A percentile compares a stretch with the other conserved stretches of the same genome.
Conservation (phyloP, 176 grass and related monocot genomes). For the Chloris gayana region DNA sequence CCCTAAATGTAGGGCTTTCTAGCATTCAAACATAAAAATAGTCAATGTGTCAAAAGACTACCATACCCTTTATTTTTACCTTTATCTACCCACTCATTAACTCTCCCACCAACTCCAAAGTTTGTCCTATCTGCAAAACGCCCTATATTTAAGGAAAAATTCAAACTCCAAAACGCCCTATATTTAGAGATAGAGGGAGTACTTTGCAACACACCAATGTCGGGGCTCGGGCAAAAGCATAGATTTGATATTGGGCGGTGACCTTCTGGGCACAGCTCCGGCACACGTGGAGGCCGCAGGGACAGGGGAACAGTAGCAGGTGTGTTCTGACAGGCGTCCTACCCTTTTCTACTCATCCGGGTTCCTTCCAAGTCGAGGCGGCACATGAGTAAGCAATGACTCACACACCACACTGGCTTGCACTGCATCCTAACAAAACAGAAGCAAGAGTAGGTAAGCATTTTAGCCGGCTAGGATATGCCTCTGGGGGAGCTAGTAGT, state of each 20-base stretch:
- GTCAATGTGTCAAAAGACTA: no score
- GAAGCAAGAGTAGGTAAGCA: not conserved
- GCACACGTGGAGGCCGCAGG: not conserved
- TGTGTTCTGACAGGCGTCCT: constrained; percentile 1
- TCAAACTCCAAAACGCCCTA: no score
- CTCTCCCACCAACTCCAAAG: no score
- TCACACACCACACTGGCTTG: not conserved
- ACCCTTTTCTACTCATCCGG: not conserved
- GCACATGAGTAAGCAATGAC: not conserved
- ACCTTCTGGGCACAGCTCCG: constrained; percentile 28
- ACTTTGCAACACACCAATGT: not conserved
- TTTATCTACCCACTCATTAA: no score
- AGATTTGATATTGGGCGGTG: not conserved
- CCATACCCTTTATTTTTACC: no score
- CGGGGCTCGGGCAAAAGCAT: not conserved
- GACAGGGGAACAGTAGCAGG: not conserved
- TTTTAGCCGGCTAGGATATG: not conserved
- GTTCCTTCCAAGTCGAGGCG: not conserved
- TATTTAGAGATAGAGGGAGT: no score
- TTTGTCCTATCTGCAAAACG: no score
- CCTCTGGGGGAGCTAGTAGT: no score
- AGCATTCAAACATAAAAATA: no score
- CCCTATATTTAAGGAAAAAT: no score
- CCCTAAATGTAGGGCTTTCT: no score
- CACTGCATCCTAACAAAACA: not conserved